Base-by-base conservation (phyloP, 2,329 filamentous ascomycete species). In the Botrytis porri region DNA sequence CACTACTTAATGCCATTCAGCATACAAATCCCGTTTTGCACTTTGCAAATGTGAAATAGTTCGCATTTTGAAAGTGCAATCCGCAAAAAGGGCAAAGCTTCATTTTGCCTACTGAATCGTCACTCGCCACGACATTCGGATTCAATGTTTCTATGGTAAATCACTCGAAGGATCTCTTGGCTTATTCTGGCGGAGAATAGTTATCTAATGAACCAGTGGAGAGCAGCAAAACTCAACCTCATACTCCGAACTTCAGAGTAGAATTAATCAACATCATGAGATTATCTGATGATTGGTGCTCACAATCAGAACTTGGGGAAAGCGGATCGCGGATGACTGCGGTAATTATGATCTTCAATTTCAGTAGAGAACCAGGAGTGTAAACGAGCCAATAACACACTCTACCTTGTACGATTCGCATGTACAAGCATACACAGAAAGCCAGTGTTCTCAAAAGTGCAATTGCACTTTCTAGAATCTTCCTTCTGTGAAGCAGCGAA, bases 1-100 rank as follows among this genome's bases (percentile, higher is more conserved):
- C 8, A 61, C 54, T 70, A 61, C 39, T 70, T 62, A 45, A 37
- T n/a, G 14, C 39, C 14, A 43, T 5, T n/a, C 29, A 20, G 18
- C 43, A 64, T 57, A 71, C 57, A 10, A 54, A 35, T 41, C 18
- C 18, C 2, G 20, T 54, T 62, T 64, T 39, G 43, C 59, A 64
- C n/a, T 62, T 71, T 63, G 60, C 69, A 57, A 65, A 71, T 37
- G 69, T 71, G 60, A 54, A 65, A 71, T 71, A 25, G 41, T 54
- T 71, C 69, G 60, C 69, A 54, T 18, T 48, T 41, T 35, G 60
- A 71, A 71, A 51, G 69, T 71, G 69, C 60, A 65, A 71, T 64
- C 18, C 18, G 35, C 43, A 41, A 71, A 54, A 48, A 57, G n/a
- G 35, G 32, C 25, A 51, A 64, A n/a, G 22, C 67, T 70, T 63